Conservation (phyloP, 2,329 filamentous ascomycete species). For the Cercospora brassicicola region DNA sequence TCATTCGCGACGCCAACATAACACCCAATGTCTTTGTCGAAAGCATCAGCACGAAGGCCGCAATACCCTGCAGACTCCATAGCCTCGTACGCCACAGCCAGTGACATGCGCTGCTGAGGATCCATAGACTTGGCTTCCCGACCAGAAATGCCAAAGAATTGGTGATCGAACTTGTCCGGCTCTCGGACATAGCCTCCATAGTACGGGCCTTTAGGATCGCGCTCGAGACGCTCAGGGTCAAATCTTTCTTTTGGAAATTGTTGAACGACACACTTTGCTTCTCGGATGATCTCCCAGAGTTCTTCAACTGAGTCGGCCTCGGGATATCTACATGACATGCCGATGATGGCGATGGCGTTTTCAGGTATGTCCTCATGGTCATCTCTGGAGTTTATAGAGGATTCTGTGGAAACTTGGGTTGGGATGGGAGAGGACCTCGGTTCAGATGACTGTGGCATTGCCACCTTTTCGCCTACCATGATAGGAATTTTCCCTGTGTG, state of each 20-base stretch:
- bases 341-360: slow-evolving; percentile 16
- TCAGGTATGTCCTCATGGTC: neutral
- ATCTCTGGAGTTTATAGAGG: no score
- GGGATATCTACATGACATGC: slow-evolving; percentile 17
- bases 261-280: slow-evolving; percentile 1
- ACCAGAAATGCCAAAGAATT: slow-evolving; percentile 37
- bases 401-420: no score
- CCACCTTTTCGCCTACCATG: no score
- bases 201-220: neutral
- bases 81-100: slow-evolving; percentile 38
- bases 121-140: slow-evolving; percentile 35
- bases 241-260: slow-evolving; percentile 6
- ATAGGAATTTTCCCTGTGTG: no score
- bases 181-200: slow-evolving; percentile 22
- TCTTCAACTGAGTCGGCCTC: slow-evolving; percentile 9
- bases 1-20: slow-evolving; percentile 41
- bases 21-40: neutral
- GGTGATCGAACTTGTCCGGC: slow-evolving; percentile 36
- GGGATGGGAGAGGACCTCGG: no score
- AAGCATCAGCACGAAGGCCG: slow-evolving; percentile 39
- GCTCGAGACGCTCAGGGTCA: neutral
- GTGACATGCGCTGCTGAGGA: slow-evolving; percentile 37
- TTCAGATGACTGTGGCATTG: no score
- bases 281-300: slow-evolving; percentile 17
- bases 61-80: slow-evolving; percentile 39